phyloP scores from a whole-genome alignment of 2,329 filamentous ascomycete species.

The Alternaria ethzedia region DNA sequence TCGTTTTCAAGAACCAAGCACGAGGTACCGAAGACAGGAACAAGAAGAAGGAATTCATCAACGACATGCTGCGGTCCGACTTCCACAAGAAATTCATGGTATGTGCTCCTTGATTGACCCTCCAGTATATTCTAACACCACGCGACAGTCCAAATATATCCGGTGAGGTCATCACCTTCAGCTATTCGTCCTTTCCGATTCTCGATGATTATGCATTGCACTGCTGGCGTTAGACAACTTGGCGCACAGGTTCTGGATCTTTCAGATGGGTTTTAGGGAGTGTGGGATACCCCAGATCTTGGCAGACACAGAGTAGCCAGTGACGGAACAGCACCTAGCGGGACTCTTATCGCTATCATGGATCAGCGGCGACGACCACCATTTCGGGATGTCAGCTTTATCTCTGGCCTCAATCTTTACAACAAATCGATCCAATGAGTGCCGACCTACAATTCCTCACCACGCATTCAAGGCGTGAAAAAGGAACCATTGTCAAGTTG shows the following conservation, averaged over 20 bases:
- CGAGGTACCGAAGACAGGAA: slow-evolving; percentile 90
- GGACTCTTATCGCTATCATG: slow-evolving; percentile 46
- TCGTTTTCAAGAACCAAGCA: slow-evolving; percentile 99
- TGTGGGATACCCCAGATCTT: slow-evolving; percentile 36
- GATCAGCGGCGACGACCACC: slow-evolving; percentile 37
- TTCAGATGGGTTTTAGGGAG: slow-evolving; percentile 18
- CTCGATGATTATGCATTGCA: slow-evolving; percentile 15
- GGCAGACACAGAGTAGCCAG: slow-evolving; percentile 20
- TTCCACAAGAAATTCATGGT: slow-evolving; percentile 98
- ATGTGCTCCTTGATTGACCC: slow-evolving; percentile 28
- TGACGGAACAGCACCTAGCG: slow-evolving; percentile 34
- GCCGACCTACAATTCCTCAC: not conserved
- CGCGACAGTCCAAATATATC: slow-evolving; percentile 44
- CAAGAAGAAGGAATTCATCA: slow-evolving; percentile 96
- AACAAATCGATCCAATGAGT: slow-evolving; percentile 18
- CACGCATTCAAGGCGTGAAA: not conserved
- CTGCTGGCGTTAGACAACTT: slow-evolving; percentile 30
- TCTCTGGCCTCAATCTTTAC: slow-evolving; percentile 22
- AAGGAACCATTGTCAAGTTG: not conserved
- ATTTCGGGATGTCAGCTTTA: slow-evolving; percentile 26
- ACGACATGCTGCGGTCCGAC: slow-evolving; percentile 90
- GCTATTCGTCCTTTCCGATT: not conserved
- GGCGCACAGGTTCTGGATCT: slow-evolving; percentile 17
- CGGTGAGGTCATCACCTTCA: slow-evolving; percentile 36
- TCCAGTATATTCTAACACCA: slow-evolving; percentile 15